phyloP scores from a whole-genome alignment of 345 rosid species.

The Murraya koenigii region DNA sequence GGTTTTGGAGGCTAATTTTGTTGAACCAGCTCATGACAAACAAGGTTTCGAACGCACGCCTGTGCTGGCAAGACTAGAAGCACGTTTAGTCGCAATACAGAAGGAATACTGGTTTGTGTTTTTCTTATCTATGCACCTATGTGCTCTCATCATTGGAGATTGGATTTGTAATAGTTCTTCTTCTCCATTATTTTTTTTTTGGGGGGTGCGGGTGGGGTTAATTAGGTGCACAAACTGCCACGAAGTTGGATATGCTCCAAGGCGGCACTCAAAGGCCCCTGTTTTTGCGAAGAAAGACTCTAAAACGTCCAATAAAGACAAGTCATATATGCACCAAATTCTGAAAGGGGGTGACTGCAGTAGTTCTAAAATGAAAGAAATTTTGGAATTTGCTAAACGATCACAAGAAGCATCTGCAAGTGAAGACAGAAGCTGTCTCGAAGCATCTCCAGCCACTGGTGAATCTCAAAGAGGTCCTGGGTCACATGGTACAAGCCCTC shows the following conservation, averaged over 20 bases:
- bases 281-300: conserved; percentile 1
- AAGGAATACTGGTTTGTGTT: conserved; percentile 52
- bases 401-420: conserved; percentile 3
- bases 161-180: background rate
- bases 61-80: conserved; percentile 56
- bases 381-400: background rate
- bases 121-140: background rate
- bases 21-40: conserved; percentile 86
- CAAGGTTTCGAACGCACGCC: conserved; percentile 77
- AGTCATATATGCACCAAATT: background rate
- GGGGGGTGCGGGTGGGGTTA: background rate
- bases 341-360: conserved; percentile 13
- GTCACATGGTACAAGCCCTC: background rate
- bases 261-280: conserved; percentile 25
- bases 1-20: conserved; percentile 71
- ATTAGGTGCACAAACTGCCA: conserved; percentile 59
- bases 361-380: background rate
- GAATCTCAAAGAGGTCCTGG: background rate
- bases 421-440: conserved; percentile 11
- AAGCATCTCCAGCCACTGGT: background rate
- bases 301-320: conserved; percentile 10
- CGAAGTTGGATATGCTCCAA: conserved; percentile 57
- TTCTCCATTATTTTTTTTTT: background rate
- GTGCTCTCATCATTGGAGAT: background rate
- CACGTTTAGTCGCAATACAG: conserved; percentile 41